Conservation (phyloP, 352 stramenopile species). For the Halophytophthora polymorphica region DNA sequence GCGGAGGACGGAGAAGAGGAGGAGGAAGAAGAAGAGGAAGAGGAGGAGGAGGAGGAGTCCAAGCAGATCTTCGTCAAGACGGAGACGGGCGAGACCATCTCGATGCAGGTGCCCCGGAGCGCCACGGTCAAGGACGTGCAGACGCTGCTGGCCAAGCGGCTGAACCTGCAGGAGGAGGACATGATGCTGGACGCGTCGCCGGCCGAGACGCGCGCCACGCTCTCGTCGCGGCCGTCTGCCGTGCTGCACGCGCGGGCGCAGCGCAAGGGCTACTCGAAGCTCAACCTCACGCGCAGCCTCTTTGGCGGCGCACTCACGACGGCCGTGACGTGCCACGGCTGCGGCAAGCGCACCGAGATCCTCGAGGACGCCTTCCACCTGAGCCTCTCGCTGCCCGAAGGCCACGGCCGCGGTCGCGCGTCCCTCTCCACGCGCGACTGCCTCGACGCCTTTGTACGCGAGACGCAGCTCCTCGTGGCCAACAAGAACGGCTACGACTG, state of each 20-base stretch:
- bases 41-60: constrained; percentile 25
- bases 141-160: constrained; percentile 44
- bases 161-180: constrained; percentile 54
- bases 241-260: constrained; percentile 24
- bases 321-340: constrained; percentile 43
- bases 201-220: constrained; percentile 23
- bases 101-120: constrained; percentile 44
- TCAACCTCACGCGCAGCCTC: constrained; percentile 61
- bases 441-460: constrained; percentile 43
- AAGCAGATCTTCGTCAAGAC: constrained; percentile 71
- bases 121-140: constrained; percentile 53
- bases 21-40: constrained; percentile 19
- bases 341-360: constrained; percentile 47
- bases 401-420: constrained; percentile 2
- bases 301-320: constrained; percentile 58
- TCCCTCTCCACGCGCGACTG: constrained; percentile 43
- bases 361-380: constrained; percentile 62
- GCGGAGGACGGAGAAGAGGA: constrained; percentile 12
- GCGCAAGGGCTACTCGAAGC: constrained; percentile 37
- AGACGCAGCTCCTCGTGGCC: constrained; percentile 44
- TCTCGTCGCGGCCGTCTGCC: constrained; percentile 23
- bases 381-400: constrained; percentile 49
- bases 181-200: constrained; percentile 44
- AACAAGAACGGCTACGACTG: constrained; percentile 72
- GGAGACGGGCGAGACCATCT: constrained; percentile 54